Conservation (phyloP, 768 basidiomycete genomes). For the Cystobasidium tubakii region DNA sequence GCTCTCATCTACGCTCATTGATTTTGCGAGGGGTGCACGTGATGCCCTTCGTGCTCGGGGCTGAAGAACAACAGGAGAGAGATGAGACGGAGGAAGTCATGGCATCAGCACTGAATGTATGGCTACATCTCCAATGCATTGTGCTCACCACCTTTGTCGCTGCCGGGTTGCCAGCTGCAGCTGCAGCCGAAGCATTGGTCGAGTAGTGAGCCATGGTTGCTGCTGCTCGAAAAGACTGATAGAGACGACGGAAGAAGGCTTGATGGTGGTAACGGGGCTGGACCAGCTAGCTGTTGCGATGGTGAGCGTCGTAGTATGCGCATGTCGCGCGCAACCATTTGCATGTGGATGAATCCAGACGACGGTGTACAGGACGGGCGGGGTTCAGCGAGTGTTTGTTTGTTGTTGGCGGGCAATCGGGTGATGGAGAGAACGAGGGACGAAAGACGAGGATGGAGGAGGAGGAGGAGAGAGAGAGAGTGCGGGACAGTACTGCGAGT, state of each 20-base stretch:
- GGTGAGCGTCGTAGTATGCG: too few relatives aligned
- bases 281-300: too few relatives aligned
- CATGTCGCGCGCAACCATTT: background rate
- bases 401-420: background rate
- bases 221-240: background rate
- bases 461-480: background rate
- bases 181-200: background rate
- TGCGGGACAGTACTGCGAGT: background rate
- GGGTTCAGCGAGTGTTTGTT: too few relatives aligned
- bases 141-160: constrained; percentile 14
- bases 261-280: too few relatives aligned
- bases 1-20: constrained; percentile 34
- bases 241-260: background rate
- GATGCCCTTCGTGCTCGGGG: constrained; percentile 31
- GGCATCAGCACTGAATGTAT: background rate
- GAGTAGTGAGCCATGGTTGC: constrained; percentile 10
- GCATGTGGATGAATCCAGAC: too few relatives aligned
- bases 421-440: background rate
- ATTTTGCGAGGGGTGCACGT: constrained; percentile 24
- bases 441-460: background rate
- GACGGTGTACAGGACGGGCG: too few relatives aligned
- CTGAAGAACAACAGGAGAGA: background rate
- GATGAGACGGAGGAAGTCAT: background rate
- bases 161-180: background rate
- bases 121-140: too few relatives aligned